Percentiles rank a stretch among this genome's conserved stretches.
These are phyloP conservation scores for Canavalia gladiata DNA, from an alignment of 306 rosid species.

Conservation along the genomic window DNA sequence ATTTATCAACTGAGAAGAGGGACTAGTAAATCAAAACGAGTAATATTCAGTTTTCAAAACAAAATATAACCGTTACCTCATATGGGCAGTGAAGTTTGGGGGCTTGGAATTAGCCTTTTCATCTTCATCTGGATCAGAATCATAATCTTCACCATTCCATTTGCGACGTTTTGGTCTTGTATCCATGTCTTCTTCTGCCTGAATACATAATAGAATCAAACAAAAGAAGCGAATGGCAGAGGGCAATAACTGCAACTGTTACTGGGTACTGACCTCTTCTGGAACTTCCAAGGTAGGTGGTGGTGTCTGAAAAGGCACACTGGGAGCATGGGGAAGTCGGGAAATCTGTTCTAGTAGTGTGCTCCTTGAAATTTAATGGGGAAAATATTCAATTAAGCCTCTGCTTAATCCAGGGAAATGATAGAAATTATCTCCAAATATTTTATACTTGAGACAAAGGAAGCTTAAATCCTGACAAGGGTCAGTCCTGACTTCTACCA, in stretches of 20 bases:
- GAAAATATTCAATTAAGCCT: background rate
- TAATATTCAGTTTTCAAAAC: background rate
- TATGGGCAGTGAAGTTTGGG: conserved; percentile 44
- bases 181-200: conserved; percentile 80
- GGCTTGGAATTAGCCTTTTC: conserved; percentile 44
- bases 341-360: conserved; percentile 78
- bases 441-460: conserved; percentile 9
- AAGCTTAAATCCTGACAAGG: conserved; percentile 5
- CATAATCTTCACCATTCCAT: conserved; percentile 85
- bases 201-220: conserved; percentile 51
- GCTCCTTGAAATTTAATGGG: conserved; percentile 53
- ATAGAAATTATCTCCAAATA: background rate
- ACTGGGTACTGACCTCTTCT: conserved; percentile 67
- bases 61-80: conserved; percentile 54
- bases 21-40: conserved; percentile 1
- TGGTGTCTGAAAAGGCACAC: conserved; percentile 81
- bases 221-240: conserved; percentile 28
- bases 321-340: conserved; percentile 79
- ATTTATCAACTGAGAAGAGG: background rate
- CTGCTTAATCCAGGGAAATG: conserved; percentile 25
- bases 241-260: conserved; percentile 24
- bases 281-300: conserved; percentile 70
- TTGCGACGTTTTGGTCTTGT: conserved; percentile 79
- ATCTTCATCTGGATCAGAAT: conserved; percentile 80
- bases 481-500: conserved; percentile 21